phyloP scores from a whole-genome alignment of 371 early-diverging fungal species.

The Dichotomocladium elegans region DNA sequence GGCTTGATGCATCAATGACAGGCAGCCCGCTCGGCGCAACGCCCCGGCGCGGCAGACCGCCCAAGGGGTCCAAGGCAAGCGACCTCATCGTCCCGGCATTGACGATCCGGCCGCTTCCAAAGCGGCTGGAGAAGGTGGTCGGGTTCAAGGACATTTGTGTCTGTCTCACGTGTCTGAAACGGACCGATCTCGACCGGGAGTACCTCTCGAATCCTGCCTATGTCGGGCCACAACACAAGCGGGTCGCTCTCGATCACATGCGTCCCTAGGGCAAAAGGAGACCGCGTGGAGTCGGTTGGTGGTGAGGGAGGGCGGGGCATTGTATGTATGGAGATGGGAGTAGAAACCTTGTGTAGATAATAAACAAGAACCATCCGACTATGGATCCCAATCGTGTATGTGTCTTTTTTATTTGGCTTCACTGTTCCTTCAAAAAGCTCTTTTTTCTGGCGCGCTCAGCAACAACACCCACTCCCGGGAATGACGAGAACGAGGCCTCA shows the following conservation, averaged over 20 bases:
- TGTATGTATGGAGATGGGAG: too few relatives aligned
- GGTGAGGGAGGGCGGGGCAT: too few relatives aligned
- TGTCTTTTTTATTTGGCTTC: too few relatives aligned
- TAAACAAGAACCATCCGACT: too few relatives aligned
- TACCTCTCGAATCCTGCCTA: slow-evolving; percentile 23
- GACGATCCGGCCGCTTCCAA: slow-evolving; percentile 37
- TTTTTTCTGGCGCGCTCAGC: slow-evolving; percentile 24
- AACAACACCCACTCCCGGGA: slow-evolving; percentile 27
- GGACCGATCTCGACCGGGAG: slow-evolving; percentile 32
- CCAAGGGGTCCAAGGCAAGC: slow-evolving; percentile 31
- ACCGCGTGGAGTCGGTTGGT: too few relatives aligned
- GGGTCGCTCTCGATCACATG: too few relatives aligned
- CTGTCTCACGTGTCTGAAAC: slow-evolving; percentile 40
- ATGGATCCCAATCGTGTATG: too few relatives aligned
- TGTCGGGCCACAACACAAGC: slow-evolving; percentile 23
- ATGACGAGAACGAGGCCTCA: slow-evolving; percentile 1
- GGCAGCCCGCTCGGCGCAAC: slow-evolving; percentile 5
- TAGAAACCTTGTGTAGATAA: too few relatives aligned
- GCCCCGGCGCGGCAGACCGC: slow-evolving; percentile 39
- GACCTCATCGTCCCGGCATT: slow-evolving; percentile 11
- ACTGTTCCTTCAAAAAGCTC: too few relatives aligned
- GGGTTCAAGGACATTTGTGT: slow-evolving; percentile 29
- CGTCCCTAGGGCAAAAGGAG: too few relatives aligned
- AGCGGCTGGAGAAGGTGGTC: slow-evolving; percentile 34
- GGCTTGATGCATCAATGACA: slow-evolving; percentile 3